A percentile compares a stretch with the other conserved stretches of the same genome.
These are phyloP conservation scores for Penicillium verrucosum DNA, from an alignment of 2,329 filamentous ascomycete genomes.

Conservation along the genomic window DNA sequence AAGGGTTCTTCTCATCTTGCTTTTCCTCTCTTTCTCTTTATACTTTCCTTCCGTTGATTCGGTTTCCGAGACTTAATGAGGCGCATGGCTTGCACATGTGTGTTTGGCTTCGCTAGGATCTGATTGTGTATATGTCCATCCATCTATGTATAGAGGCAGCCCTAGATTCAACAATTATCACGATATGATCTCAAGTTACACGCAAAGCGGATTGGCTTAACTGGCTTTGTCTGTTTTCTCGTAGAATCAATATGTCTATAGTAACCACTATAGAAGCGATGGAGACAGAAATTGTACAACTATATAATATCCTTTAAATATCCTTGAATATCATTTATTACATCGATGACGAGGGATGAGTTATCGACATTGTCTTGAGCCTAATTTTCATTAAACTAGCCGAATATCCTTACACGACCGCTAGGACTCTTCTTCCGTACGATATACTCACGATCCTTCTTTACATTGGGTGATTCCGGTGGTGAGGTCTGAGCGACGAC, in stretches of 20 bases:
- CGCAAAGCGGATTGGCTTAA: not conserved
- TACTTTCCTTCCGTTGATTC: not conserved
- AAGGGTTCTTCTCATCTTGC: not conserved
- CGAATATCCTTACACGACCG: no score
- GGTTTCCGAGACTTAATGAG: not conserved
- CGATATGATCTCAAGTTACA: constrained; percentile 5
- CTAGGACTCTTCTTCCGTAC: no score
- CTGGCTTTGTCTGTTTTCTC: not conserved
- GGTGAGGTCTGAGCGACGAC: constrained; percentile 31
- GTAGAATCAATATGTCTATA: not conserved
- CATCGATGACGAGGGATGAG: no score
- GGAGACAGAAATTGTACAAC: no score
- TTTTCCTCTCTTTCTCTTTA: constrained; percentile 2
- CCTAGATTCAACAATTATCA: constrained; percentile 1
- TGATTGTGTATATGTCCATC: not conserved
- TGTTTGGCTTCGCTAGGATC: not conserved
- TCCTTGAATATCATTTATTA: no score
- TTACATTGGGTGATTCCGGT: no score
- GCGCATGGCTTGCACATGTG: not conserved
- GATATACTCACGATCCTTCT: no score
- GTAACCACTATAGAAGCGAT: no score
- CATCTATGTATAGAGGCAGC: not conserved
- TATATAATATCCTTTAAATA: no score
- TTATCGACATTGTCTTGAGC: no score
- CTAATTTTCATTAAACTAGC: no score